Percentiles rank a stretch among this genome's conserved stretches.
Conservation (phyloP, 148 eudicot genomes). For the Camellia sinensis region DNA sequence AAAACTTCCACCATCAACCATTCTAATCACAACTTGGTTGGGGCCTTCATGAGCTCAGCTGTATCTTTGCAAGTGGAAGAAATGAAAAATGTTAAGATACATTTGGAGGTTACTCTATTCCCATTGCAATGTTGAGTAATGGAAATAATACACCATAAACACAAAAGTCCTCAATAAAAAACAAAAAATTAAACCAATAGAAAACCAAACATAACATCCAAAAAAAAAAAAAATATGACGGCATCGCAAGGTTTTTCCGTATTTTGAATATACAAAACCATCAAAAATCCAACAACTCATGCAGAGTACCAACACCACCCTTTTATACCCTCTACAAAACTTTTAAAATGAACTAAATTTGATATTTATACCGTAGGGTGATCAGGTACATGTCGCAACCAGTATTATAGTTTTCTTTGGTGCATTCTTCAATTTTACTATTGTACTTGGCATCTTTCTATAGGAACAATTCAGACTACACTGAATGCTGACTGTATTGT, state of each 20-base stretch:
- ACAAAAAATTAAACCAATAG: no score
- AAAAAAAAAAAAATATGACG: no score
- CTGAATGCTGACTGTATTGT: conserved; percentile 82
- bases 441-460: background rate
- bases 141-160: no score
- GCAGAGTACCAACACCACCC: background rate
- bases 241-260: background rate
- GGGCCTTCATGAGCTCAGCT: no score
- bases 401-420: background rate
- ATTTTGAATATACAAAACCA: background rate
- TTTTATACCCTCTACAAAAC: background rate
- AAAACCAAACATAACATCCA: background rate
- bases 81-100: no score
- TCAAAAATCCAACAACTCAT: background rate
- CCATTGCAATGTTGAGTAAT: no score
- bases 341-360: background rate
- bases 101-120: no score
- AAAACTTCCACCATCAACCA: no score
- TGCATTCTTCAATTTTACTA: background rate
- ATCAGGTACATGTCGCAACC: background rate
- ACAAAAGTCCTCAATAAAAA: no score
- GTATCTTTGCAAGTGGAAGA: no score
- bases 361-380: background rate
- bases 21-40: no score
- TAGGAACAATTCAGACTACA: conserved; percentile 48